Evolutionary conservation across 768 basidiomycete genomes (phyloP).

Genomic region (Xerocomellus intermedius): DNA sequence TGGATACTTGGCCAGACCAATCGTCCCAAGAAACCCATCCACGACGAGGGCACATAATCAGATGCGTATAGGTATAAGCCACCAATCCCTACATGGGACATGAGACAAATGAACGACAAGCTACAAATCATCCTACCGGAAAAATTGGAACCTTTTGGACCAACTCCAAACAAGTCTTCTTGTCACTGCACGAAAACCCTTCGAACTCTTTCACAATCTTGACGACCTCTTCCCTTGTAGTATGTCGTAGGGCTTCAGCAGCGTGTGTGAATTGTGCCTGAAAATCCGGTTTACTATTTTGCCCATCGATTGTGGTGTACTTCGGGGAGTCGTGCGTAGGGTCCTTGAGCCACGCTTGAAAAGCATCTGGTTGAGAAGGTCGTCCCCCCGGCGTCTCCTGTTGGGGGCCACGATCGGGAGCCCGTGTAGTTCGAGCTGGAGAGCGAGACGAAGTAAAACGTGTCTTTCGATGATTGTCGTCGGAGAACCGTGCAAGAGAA

Average conservation of each 20-base stretch:
- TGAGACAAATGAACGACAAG: conserved; percentile 7
- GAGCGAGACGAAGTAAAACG: background rate
- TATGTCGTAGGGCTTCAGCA: conserved; percentile 13
- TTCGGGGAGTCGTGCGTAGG: background rate
- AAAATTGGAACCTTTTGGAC: conserved; percentile 20
- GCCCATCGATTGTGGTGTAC: conserved; percentile 25
- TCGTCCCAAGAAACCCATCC: conserved; percentile 8
- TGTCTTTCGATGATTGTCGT: background rate
- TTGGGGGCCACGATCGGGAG: background rate
- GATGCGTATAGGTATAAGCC: conserved; percentile 30
- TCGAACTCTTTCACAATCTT: conserved; percentile 19
- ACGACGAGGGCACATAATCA: conserved; percentile 15
- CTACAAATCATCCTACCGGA: conserved; percentile 17
- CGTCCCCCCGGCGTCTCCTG: background rate
- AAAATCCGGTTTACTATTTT: background rate
- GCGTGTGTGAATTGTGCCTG: background rate
- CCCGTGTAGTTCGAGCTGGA: background rate
- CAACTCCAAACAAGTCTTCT: conserved; percentile 13
- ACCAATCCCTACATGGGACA: conserved; percentile 20
- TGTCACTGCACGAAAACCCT: conserved; percentile 5
- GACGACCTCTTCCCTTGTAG: conserved; percentile 13
- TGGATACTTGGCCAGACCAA: conserved; percentile 4
- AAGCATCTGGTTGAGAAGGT: conserved; percentile 7
- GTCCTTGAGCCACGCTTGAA: conserved; percentile 13
- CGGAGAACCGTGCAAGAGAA: background rate